A percentile compares a stretch with the other conserved stretches of the same genome.
phyloP scores from a whole-genome alignment of 2,329 filamentous ascomycete species.

The Beauveria sp. region DNA sequence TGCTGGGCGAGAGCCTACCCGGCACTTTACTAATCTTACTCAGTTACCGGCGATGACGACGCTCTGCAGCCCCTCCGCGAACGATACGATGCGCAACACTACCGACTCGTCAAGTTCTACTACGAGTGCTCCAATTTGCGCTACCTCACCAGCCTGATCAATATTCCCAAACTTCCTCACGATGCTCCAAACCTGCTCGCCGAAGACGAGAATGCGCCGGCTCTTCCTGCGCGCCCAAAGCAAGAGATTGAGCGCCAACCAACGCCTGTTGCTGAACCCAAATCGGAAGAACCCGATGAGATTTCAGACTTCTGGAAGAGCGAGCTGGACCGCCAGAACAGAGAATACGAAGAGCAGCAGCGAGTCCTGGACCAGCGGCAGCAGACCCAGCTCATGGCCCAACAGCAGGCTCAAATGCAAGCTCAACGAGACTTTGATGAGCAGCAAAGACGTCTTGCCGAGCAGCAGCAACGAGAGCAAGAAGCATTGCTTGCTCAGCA shows the following conservation, averaged over 20 bases:
- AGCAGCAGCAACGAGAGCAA: slow-evolving; percentile 85
- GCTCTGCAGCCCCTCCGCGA: slow-evolving; percentile 80
- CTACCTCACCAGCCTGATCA: slow-evolving; percentile 93
- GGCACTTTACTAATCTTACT: not conserved
- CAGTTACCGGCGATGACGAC: slow-evolving; percentile 67
- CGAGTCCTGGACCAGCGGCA: slow-evolving; percentile 79
- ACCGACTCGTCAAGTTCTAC: slow-evolving; percentile 94
- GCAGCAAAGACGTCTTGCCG: slow-evolving; percentile 77
- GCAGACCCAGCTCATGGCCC: slow-evolving; percentile 69
- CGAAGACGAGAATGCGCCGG: slow-evolving; percentile 77
- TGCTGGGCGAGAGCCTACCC: not conserved
- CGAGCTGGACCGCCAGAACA: slow-evolving; percentile 82
- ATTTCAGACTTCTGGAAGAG: slow-evolving; percentile 98
- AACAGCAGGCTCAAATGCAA: slow-evolving; percentile 75
- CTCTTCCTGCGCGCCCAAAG: slow-evolving; percentile 72
- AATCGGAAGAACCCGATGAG: slow-evolving; percentile 77
- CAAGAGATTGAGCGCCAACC: slow-evolving; percentile 63
- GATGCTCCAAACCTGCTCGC: slow-evolving; percentile 83
- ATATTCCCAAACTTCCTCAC: slow-evolving; percentile 89
- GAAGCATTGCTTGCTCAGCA: slow-evolving; percentile 86
- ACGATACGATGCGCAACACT: slow-evolving; percentile 91
- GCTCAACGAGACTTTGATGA: slow-evolving; percentile 95
- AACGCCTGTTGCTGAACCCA: slow-evolving; percentile 59
- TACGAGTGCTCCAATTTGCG: slow-evolving; percentile 98
- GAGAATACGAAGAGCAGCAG: slow-evolving; percentile 93